Percentiles rank a stretch among this genome's conserved stretches.
Conservation (phyloP, 129 eudicot genomes). For the Chrysanthemum seticuspe region DNA sequence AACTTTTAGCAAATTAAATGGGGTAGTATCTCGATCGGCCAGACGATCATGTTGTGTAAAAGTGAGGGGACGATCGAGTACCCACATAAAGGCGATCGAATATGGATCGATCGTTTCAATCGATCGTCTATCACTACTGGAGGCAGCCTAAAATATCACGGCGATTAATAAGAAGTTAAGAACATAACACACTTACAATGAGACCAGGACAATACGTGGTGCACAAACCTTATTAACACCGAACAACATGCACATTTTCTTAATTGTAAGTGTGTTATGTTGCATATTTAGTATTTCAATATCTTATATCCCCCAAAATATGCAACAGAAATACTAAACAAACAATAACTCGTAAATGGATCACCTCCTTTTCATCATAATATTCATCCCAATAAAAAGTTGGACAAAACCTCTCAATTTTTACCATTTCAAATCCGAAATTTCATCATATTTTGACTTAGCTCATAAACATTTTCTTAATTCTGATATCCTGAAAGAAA, state of each 20-base stretch:
- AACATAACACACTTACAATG: not conserved
- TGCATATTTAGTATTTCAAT: no score
- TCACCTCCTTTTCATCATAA: not conserved
- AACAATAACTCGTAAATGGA: conserved; percentile 7
- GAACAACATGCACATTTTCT: conserved; percentile 5
- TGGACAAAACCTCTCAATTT: no score
- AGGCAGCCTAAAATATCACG: not conserved
- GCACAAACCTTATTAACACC: not conserved
- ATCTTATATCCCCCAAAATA: not conserved
- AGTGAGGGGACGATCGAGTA: no score
- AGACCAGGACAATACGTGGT: conserved; percentile 14
- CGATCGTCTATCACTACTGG: no score
- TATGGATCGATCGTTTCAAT: no score
- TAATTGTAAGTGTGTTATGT: no score
- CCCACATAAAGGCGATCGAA: no score
- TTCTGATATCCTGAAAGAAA: not conserved
- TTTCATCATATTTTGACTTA: not conserved
- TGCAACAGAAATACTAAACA: not conserved
- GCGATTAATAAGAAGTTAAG: not conserved
- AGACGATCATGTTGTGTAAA: no score
- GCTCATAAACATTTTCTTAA: not conserved
- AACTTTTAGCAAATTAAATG: no score
- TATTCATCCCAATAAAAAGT: not conserved
- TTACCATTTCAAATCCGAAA: not conserved
- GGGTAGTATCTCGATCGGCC: no score